Conservation (phyloP, 1,139 yeast species). For the Lodderomyces jiufengensis region DNA sequence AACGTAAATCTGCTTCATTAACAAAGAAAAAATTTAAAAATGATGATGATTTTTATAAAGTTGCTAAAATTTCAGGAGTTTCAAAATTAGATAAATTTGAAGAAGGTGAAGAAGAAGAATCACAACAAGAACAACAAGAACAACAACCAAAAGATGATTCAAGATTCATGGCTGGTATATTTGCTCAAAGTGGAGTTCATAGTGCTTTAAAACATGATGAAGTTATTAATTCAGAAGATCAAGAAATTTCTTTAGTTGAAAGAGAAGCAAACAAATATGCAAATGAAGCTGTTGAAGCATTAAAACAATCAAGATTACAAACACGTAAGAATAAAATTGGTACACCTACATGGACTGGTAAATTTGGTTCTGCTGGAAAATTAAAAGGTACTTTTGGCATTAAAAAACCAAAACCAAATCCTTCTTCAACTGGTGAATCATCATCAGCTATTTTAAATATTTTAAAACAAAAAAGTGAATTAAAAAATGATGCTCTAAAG, state of each 20-base stretch:
- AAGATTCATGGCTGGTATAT: conserved; percentile 69
- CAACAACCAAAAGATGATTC: conserved; percentile 36
- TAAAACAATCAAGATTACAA: conserved; percentile 61
- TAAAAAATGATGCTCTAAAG: conserved; percentile 20
- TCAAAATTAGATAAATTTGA: conserved; percentile 50
- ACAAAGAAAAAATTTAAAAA: conserved; percentile 28
- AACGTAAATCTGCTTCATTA: conserved; percentile 24
- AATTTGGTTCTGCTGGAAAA: conserved; percentile 79
- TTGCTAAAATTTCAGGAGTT: conserved; percentile 53
- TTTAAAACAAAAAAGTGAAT: conserved; percentile 15
- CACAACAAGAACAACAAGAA: not conserved
- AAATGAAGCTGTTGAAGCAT: conserved; percentile 67
- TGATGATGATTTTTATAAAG: conserved; percentile 55
- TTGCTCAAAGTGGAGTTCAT: conserved; percentile 70
- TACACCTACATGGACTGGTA: conserved; percentile 96
- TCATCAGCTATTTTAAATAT: conserved; percentile 27
- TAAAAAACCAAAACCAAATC: conserved; percentile 9
- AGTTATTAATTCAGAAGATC: conserved; percentile 52
- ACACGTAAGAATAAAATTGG: conserved; percentile 69
- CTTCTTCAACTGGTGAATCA: conserved; percentile 11
- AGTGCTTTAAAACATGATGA: conserved; percentile 79
- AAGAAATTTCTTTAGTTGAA: conserved; percentile 56
- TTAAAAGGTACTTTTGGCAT: conserved; percentile 16
- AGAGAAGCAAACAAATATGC: conserved; percentile 79
- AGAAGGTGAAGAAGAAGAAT: conserved; percentile 25